These are phyloP conservation scores for Botrytis fragariae DNA, from an alignment of 2,329 filamentous ascomycete genomes.

Conservation along the genomic window DNA sequence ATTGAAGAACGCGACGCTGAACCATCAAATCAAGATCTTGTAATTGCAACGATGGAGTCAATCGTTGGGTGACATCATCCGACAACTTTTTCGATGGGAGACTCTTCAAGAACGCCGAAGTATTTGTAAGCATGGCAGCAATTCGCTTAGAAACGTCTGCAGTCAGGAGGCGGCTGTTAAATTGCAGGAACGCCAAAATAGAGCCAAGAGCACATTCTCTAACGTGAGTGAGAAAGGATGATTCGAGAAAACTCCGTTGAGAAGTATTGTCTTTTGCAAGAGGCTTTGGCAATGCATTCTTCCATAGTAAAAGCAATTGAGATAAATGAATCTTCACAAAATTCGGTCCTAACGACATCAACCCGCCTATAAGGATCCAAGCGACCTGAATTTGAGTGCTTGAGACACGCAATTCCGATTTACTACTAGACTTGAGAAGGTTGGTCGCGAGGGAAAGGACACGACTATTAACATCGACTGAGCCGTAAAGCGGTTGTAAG, in stretches of 20 bases:
- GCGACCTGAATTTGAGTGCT: slow-evolving; percentile 96
- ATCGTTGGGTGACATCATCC: slow-evolving; percentile 80
- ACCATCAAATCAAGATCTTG: slow-evolving; percentile 93
- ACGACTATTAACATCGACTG: slow-evolving; percentile 90
- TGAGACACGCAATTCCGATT: slow-evolving; percentile 85
- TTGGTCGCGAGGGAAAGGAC: slow-evolving; percentile 89
- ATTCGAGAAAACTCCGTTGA: slow-evolving; percentile 79
- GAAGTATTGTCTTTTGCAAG: slow-evolving; percentile 88
- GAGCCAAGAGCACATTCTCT: slow-evolving; percentile 91
- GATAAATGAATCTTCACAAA: slow-evolving; percentile 98
- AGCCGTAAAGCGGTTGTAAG: slow-evolving; percentile 85
- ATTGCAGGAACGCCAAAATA: slow-evolving; percentile 87
- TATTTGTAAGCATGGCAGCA: slow-evolving; percentile 92
- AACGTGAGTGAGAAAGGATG: slow-evolving; percentile 91
- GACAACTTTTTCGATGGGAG: slow-evolving; percentile 79
- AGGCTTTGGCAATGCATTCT: slow-evolving; percentile 92
- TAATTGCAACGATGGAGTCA: slow-evolving; percentile 82
- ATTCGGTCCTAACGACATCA: slow-evolving; percentile 95
- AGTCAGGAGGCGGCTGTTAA: slow-evolving; percentile 87
- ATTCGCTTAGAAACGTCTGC: slow-evolving; percentile 92
- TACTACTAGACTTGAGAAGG: slow-evolving; percentile 86
- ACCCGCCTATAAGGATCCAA: slow-evolving; percentile 92
- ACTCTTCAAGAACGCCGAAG: slow-evolving; percentile 81
- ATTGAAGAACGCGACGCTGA: slow-evolving; percentile 86
- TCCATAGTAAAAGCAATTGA: slow-evolving; percentile 91